phyloP scores from a whole-genome alignment of 1,284 basidiomycete genomes.

The Chalciporus piperatoides region DNA sequence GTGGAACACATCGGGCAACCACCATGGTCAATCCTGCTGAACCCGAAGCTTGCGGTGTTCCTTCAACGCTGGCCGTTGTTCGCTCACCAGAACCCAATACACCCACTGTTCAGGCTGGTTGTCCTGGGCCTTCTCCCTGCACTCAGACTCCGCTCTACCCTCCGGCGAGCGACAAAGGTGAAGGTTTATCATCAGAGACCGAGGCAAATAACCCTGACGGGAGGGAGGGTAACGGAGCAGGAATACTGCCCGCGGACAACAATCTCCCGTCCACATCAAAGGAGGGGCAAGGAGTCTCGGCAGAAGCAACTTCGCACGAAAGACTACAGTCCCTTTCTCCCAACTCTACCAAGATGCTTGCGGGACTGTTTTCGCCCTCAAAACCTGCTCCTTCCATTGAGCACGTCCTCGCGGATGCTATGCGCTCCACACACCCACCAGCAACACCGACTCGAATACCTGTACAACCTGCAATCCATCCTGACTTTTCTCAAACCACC shows the following conservation, averaged over 20 bases:
- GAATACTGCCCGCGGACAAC: not conserved
- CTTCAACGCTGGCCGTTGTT: conserved; percentile 6
- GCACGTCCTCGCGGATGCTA: conserved; percentile 1
- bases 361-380: conserved; percentile 26
- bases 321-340: conserved; percentile 36
- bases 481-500: conserved; percentile 15
- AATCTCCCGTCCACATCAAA: conserved; percentile 1
- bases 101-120: not conserved
- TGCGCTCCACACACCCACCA: not conserved
- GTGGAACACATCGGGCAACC: conserved; percentile 4
- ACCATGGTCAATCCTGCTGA: conserved; percentile 1
- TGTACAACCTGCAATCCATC: conserved; percentile 2
- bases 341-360: conserved; percentile 33
- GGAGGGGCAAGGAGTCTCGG: conserved; percentile 6
- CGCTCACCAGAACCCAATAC: not conserved
- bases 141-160: conserved; percentile 4
- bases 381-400: conserved; percentile 6
- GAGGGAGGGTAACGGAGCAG: conserved; percentile 1
- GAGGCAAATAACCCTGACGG: not conserved
- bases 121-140: not conserved
- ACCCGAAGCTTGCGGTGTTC: not conserved
- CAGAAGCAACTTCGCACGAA: conserved; percentile 7
- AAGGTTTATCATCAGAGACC: not conserved
- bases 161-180: conserved; percentile 4
- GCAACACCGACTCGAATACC: conserved; percentile 19